A percentile compares a stretch with the other conserved stretches of the same genome.
These are phyloP conservation scores for Chernovozyma aurita DNA, from an alignment of 1,139 yeast genomes.

Conservation along the genomic window DNA sequence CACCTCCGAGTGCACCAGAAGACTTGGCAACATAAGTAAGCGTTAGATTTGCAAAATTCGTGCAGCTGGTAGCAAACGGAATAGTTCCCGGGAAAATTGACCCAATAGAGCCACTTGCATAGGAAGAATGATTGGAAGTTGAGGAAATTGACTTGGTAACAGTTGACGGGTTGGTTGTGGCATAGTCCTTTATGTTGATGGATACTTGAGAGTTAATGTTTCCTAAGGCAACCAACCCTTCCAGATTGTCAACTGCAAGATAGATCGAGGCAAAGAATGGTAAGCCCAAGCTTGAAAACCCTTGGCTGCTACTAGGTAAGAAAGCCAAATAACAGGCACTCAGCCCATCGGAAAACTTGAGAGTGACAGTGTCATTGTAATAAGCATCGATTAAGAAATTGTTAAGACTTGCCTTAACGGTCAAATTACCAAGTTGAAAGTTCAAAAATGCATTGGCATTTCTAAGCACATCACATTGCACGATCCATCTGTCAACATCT, in stretches of 20 bases:
- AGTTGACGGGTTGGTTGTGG: conserved; percentile 1
- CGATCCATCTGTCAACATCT: conserved; percentile 56
- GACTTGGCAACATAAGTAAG: conserved; percentile 16
- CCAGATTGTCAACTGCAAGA: conserved; percentile 65
- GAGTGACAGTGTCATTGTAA: conserved; percentile 19
- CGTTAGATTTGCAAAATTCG: conserved; percentile 12
- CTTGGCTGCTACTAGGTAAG: conserved; percentile 45
- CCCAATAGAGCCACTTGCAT: conserved; percentile 13
- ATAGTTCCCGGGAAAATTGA: conserved; percentile 28
- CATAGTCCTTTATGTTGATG: conserved; percentile 7
- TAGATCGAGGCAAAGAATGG: conserved; percentile 55
- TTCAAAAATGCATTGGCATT: conserved; percentile 47
- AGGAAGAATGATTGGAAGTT: no score
- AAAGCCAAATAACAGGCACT: conserved; percentile 59
- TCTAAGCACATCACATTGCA: conserved; percentile 49
- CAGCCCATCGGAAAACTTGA: conserved; percentile 51
- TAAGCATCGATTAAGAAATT: conserved; percentile 44
- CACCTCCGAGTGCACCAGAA: conserved; percentile 10
- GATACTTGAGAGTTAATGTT: conserved; percentile 15
- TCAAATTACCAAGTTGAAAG: conserved; percentile 51
- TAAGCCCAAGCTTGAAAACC: conserved; percentile 59
- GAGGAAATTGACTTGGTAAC: background rate
- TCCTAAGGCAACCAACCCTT: conserved; percentile 50
- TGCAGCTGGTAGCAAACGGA: conserved; percentile 31
- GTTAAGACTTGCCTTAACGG: conserved; percentile 49